These are phyloP conservation scores for Hydnomerulius pinastri DNA, from an alignment of 768 basidiomycete genomes.

Conservation along the genomic window DNA sequence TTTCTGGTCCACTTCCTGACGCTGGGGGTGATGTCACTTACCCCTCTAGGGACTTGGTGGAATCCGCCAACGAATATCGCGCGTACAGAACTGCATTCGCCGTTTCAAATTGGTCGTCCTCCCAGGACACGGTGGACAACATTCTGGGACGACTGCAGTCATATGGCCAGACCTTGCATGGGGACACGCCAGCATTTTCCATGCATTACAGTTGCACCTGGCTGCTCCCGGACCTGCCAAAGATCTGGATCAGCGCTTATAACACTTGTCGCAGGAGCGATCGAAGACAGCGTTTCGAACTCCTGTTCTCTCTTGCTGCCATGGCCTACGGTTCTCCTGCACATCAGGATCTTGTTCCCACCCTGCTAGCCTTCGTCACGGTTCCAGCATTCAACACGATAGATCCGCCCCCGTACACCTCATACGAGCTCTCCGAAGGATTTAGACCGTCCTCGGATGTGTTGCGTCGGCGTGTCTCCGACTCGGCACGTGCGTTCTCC, in stretches of 20 bases:
- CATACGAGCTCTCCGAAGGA: constrained; percentile 10
- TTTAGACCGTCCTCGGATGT: neutral
- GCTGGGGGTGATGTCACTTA: constrained; percentile 6
- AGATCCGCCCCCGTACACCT: constrained; percentile 7
- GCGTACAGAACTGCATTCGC: constrained; percentile 8
- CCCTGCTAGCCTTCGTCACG: constrained; percentile 31
- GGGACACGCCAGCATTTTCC: neutral
- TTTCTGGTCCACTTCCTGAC: neutral
- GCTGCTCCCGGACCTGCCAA: constrained; percentile 20
- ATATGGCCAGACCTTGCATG: neutral
- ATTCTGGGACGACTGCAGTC: neutral
- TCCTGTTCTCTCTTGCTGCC: constrained; percentile 32
- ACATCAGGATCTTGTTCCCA: constrained; percentile 18
- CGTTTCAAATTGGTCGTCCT: constrained; percentile 2
- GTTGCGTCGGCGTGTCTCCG: neutral
- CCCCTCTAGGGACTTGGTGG: constrained; percentile 9
- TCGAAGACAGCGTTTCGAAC: constrained; percentile 8
- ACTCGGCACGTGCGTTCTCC: neutral
- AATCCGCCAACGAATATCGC: constrained; percentile 1
- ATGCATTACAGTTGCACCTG: constrained; percentile 20
- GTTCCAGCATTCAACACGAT: constrained; percentile 8
- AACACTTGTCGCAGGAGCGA: constrained; percentile 17
- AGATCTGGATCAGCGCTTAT: constrained; percentile 28
- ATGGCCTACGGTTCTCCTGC: constrained; percentile 28
- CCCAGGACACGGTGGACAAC: neutral